Percentiles rank a stretch among this genome's conserved stretches.
Conservation (phyloP, 2,329 filamentous ascomycete species). For the Alternaria dauci region DNA sequence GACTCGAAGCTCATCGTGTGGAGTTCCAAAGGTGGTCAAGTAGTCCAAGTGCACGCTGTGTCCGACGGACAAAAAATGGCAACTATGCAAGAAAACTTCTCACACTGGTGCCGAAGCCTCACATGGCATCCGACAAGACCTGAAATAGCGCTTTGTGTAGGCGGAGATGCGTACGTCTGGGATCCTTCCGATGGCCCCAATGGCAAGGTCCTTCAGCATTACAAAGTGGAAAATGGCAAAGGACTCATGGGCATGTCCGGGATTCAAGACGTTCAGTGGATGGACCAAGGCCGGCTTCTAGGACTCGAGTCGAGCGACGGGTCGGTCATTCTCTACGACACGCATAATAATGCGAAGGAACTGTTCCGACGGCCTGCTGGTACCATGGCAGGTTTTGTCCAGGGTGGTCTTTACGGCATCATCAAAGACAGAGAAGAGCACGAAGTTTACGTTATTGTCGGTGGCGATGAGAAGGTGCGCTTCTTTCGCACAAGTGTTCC, state of each 20-base stretch:
- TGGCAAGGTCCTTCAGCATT: conserved; percentile 32
- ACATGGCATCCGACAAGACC: conserved; percentile 36
- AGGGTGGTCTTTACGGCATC: conserved; percentile 25
- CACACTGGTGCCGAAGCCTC: conserved; percentile 31
- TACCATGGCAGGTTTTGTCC: conserved; percentile 9
- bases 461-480: conserved; percentile 36
- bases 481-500: conserved; percentile 30
- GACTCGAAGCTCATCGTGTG: conserved; percentile 38
- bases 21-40: conserved; percentile 25
- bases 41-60: conserved; percentile 31
- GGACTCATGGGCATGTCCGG: conserved; percentile 9
- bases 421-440: conserved; percentile 14
- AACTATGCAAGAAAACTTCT: conserved; percentile 20
- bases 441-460: conserved; percentile 32
- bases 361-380: conserved; percentile 33
- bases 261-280: conserved; percentile 26
- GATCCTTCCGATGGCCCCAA: conserved; percentile 26
- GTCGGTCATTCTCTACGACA: conserved; percentile 35
- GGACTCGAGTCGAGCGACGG: conserved; percentile 30
- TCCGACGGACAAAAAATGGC: conserved; percentile 23
- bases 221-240: conserved; percentile 18
- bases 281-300: conserved; percentile 28
- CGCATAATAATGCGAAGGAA: conserved; percentile 36
- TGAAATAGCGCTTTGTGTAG: conserved; percentile 33
- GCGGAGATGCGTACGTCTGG: conserved; percentile 35